Evolutionary conservation across 176 grass and related monocot species (phyloP).

Genomic region (Rhynchospora tenuis): DNA sequence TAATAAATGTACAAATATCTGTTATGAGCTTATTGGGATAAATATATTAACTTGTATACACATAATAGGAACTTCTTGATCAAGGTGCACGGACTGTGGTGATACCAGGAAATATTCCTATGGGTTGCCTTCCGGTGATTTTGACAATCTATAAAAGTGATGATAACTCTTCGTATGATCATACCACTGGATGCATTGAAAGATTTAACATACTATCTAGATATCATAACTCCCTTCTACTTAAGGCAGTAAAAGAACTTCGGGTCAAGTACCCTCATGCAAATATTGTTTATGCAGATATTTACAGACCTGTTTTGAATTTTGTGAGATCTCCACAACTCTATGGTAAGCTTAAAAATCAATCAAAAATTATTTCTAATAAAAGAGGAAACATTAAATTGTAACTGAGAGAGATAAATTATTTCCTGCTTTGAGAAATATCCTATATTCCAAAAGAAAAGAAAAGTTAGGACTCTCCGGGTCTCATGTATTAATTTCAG

Average conservation of each 20-base stretch:
- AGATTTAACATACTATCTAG: slow-evolving; percentile 47
- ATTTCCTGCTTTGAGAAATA: too few relatives aligned
- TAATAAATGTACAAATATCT: not conserved
- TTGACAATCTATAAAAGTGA: slow-evolving; percentile 46
- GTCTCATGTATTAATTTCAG: not conserved
- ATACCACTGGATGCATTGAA: slow-evolving; percentile 57
- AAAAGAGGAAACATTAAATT: not conserved
- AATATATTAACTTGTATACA: not conserved
- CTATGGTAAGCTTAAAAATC: slow-evolving; percentile 47
- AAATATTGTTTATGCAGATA: slow-evolving; percentile 62
- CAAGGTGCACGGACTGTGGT: slow-evolving; percentile 53
- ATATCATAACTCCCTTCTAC: slow-evolving; percentile 68
- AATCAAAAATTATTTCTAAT: not conserved
- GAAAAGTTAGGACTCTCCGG: too few relatives aligned
- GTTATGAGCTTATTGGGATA: not conserved
- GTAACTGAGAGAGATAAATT: too few relatives aligned
- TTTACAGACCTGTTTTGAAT: slow-evolving; percentile 50
- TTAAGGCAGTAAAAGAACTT: slow-evolving; percentile 37
- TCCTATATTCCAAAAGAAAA: too few relatives aligned
- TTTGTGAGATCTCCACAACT: slow-evolving; percentile 43
- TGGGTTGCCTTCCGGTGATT: slow-evolving; percentile 59
- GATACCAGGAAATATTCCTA: slow-evolving; percentile 53
- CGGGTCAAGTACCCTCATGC: slow-evolving; percentile 36
- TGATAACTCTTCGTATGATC: slow-evolving; percentile 41
- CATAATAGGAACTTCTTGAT: slow-evolving; percentile 26